phyloP scores from a whole-genome alignment of 2,329 filamentous ascomycete species.

The Colletotrichum lentis region DNA sequence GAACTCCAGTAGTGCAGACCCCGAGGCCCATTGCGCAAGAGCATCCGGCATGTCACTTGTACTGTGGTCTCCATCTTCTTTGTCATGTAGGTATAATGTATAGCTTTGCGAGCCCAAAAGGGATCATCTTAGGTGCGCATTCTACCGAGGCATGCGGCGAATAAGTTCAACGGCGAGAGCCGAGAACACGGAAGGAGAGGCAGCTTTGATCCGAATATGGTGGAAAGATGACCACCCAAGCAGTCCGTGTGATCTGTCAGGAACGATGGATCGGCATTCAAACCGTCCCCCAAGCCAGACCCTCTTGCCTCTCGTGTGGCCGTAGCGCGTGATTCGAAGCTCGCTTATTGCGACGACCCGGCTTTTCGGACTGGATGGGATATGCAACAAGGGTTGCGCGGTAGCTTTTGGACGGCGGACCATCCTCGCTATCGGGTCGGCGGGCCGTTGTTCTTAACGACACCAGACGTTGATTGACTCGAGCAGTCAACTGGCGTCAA shows the following conservation, averaged over 20 bases:
- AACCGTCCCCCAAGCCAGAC: not conserved
- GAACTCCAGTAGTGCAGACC: not conserved
- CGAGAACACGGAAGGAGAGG: constrained; percentile 1
- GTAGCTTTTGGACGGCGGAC: not conserved
- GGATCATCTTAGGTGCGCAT: no score
- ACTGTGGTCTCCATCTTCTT: no score
- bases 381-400: not conserved
- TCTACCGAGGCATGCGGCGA: no score
- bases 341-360: not conserved
- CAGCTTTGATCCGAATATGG: no score
- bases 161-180: not conserved
- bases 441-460: not conserved
- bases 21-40: not conserved
- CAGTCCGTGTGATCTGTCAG: constrained; percentile 15
- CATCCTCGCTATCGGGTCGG: not conserved
- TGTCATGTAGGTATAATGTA: no score
- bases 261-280: not conserved
- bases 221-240: not conserved
- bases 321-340: not conserved
- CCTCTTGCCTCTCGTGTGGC: constrained; percentile 2
- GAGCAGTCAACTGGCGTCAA: not conserved
- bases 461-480: not conserved
- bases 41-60: not conserved
- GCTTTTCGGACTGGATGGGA: not conserved
- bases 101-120: no score